These are phyloP conservation scores for Clonostachys sp. DNA, from an alignment of 2,329 filamentous ascomycete species.

Conservation along the genomic window DNA sequence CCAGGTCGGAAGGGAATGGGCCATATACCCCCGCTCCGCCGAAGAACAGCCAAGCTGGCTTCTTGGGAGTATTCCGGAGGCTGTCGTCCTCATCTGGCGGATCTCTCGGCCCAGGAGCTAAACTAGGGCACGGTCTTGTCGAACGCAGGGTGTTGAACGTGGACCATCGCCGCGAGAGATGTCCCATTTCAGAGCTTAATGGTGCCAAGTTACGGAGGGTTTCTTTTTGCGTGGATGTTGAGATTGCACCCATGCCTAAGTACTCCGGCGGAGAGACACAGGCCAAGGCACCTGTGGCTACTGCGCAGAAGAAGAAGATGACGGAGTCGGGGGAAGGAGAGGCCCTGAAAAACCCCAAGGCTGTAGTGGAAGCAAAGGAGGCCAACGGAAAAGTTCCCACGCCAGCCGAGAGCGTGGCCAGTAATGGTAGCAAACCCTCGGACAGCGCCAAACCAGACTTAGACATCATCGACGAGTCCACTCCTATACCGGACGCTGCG, in stretches of 20 bases:
- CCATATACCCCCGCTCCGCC: conserved; percentile 74
- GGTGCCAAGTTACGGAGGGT: conserved; percentile 80
- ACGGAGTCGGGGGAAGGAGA: conserved; percentile 71
- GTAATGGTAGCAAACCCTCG: not conserved
- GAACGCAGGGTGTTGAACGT: conserved; percentile 81
- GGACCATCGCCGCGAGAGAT: conserved; percentile 74
- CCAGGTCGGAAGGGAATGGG: conserved; percentile 52
- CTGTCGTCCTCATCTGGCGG: conserved; percentile 64
- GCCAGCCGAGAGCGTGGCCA: not conserved
- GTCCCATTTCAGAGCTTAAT: conserved; percentile 73
- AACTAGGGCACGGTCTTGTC: conserved; percentile 60
- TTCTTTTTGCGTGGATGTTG: conserved; percentile 94
- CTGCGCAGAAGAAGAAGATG: conserved; percentile 53
- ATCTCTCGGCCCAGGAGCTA: conserved; percentile 13
- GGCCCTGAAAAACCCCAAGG: conserved; percentile 63
- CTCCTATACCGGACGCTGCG: not conserved
- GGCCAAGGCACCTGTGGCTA: conserved; percentile 15
- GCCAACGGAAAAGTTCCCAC: conserved; percentile 12
- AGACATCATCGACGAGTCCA: not conserved
- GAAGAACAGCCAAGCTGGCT: conserved; percentile 61
- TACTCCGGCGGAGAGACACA: conserved; percentile 66
- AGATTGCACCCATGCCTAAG: conserved; percentile 84
- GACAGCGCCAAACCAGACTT: not conserved
- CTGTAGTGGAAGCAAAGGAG: conserved; percentile 46
- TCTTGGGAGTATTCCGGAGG: conserved; percentile 78